These are phyloP conservation scores for Paramecium sonneborni DNA, from an alignment of 73 alveolate species.

Conservation along the genomic window DNA sequence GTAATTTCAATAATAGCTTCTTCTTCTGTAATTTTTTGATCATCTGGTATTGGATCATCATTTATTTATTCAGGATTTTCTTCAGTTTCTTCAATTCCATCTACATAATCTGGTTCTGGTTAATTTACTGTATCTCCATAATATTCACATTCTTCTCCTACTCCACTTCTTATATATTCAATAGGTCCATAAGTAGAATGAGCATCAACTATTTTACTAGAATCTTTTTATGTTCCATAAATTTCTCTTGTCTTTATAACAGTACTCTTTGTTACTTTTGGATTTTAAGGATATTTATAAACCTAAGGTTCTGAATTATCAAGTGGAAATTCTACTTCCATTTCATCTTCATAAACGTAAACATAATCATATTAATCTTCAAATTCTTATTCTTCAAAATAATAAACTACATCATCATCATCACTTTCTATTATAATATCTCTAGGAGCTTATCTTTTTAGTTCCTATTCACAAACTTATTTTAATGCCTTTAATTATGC, in stretches of 20 bases:
- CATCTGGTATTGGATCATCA: not conserved
- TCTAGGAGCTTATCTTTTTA: not conserved
- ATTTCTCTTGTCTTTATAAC: not conserved
- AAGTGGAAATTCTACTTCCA: not conserved
- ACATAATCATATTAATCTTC: not conserved
- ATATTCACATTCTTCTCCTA: constrained; percentile 21
- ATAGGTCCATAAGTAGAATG: constrained; percentile 10
- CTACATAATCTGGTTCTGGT: constrained; percentile 24
- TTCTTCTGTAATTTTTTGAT: not conserved
- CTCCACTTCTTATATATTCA: not conserved
- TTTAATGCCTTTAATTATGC: not conserved
- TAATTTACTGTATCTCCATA: constrained; percentile 1
- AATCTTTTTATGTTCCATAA: not conserved
- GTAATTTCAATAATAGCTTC: not conserved
- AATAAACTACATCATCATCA: not conserved
- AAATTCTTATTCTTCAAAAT: not conserved
- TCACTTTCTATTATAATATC: not conserved
- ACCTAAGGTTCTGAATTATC: not conserved
- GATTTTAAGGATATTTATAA: not conserved
- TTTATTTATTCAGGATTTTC: not conserved
- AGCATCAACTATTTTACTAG: constrained; percentile 13
- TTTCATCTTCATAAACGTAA: constrained; percentile 3
- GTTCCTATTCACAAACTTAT: not conserved
- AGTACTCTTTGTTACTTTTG: not conserved
- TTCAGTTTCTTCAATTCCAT: not conserved